Evolutionary conservation across 2,329 filamentous ascomycete species (phyloP).

Genomic region (Hymenoscyphus linearis): DNA sequence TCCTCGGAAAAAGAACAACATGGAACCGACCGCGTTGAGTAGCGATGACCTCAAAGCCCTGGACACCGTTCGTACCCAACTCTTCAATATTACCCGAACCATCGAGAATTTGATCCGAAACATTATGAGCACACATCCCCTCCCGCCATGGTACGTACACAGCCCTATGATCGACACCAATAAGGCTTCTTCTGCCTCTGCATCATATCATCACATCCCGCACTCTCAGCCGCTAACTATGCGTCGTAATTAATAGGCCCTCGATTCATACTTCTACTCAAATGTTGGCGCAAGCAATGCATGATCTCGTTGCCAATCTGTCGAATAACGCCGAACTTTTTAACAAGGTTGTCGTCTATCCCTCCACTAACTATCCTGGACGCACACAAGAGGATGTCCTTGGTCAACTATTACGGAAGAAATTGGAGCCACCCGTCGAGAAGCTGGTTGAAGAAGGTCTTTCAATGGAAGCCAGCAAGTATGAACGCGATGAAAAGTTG

Average conservation of each 20-base stretch:
- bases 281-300: conserved; percentile 67
- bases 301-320: conserved; percentile 60
- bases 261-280: conserved; percentile 67
- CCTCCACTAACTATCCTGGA: conserved; percentile 68
- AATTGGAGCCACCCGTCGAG: conserved; percentile 73
- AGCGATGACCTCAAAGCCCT: conserved; percentile 60
- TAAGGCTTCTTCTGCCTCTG: background rate
- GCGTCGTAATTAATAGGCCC: conserved; percentile 41
- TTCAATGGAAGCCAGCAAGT: conserved; percentile 28
- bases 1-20: conserved; percentile 5
- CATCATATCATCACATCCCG: background rate
- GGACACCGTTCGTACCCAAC: conserved; percentile 63
- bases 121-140: conserved; percentile 56
- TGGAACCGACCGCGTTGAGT: conserved; percentile 22
- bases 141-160: conserved; percentile 57
- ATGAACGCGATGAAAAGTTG: conserved; percentile 50
- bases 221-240: conserved; percentile 10
- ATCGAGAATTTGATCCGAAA: conserved; percentile 59
- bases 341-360: conserved; percentile 65
- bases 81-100: conserved; percentile 64
- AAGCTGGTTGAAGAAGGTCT: conserved; percentile 64
- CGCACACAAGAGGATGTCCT: conserved; percentile 63
- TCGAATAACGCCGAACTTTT: conserved; percentile 63
- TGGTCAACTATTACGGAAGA: conserved; percentile 71
- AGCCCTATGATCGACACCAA: background rate